These are phyloP conservation scores for Aschersonia sp. DNA, from an alignment of 2,329 filamentous ascomycete genomes.

Conservation along the genomic window DNA sequence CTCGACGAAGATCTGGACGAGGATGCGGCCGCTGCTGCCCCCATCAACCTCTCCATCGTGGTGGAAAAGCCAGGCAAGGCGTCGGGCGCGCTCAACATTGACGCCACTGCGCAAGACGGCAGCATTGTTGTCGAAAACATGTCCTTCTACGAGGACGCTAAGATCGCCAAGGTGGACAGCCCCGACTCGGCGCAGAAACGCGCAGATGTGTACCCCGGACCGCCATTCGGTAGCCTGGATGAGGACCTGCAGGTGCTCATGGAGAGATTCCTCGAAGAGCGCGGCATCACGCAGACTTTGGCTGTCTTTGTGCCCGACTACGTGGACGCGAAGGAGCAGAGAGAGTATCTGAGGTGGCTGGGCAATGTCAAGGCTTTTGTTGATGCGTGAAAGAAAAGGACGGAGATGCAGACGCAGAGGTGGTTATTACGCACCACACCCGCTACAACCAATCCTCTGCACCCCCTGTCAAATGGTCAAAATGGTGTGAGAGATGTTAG, in stretches of 20 bases:
- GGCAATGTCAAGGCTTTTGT: conserved; percentile 76
- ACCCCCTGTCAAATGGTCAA: no score
- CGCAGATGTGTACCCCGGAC: conserved; percentile 72
- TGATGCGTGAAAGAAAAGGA: conserved; percentile 37
- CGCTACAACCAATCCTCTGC: no score
- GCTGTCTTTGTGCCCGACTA: conserved; percentile 90
- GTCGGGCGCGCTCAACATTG: conserved; percentile 66
- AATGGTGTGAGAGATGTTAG: no score
- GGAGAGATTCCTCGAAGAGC: conserved; percentile 88
- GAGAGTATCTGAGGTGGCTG: conserved; percentile 88
- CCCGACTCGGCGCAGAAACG: conserved; percentile 66
- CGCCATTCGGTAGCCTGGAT: conserved; percentile 85
- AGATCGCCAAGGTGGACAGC: conserved; percentile 59
- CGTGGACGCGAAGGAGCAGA: conserved; percentile 97
- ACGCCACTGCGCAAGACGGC: conserved; percentile 75
- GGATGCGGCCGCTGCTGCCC: conserved; percentile 44
- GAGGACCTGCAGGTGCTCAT: conserved; percentile 87
- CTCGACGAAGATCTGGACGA: conserved; percentile 34
- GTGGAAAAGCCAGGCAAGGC: conserved; percentile 70
- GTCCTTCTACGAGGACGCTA: conserved; percentile 68
- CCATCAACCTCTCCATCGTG: conserved; percentile 71
- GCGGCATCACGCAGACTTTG: conserved; percentile 74
- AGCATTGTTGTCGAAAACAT: conserved; percentile 80
- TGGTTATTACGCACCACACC: no score
- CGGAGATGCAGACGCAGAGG: no score